Base-by-base conservation (phyloP, 2,329 filamentous ascomycete species). In the Penicillium sp. region DNA sequence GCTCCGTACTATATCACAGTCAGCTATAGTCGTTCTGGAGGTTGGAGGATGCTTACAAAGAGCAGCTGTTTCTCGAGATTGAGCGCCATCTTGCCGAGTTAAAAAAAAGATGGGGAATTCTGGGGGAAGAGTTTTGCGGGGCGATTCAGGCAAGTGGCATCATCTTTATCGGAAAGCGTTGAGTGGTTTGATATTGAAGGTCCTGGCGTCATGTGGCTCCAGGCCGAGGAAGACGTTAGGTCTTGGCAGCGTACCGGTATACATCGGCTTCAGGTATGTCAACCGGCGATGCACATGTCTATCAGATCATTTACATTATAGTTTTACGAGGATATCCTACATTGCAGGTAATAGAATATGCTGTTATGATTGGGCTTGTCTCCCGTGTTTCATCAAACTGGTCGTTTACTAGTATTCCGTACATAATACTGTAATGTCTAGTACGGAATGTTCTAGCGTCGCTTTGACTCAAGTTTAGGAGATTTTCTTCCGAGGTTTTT, bases 51-150 rank as follows among this genome's bases (percentile, higher is more conserved):
- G 71, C 84, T 72, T 79, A 88, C 85, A 69, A 87, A 87, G 62
- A 82, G 79, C 59, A 87, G 76, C 73, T 87, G 85, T 72, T 84
- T 86, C 73, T 88, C 85, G 19, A 88, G 79, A 66, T 87, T 85
- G 60, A 87, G 73, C 36, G 75, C 68, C 76, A 78, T 78, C 22
- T 56, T 65, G 44, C 37, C 30, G 16, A 37, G 38, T 17, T 25
- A n/a, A 33, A 16, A 10, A 14, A 40, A 42, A 12, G 28, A 43
- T 26, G 38, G 37, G 11, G n/a, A 45, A 52, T 38, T 37, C 38
- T 46, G 50, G 49, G n/a, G 36, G 26, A n/a, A 17, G 33, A 11
- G 17, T 22, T 31, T 48, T 49, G 48, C 41, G 49, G 54, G 52
- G 36, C 43, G 40, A 43, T 42, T 42, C 42, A 56, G 30, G 25